These are phyloP conservation scores for Mycena crocata DNA, from an alignment of 768 basidiomycete species.

Conservation along the genomic window DNA sequence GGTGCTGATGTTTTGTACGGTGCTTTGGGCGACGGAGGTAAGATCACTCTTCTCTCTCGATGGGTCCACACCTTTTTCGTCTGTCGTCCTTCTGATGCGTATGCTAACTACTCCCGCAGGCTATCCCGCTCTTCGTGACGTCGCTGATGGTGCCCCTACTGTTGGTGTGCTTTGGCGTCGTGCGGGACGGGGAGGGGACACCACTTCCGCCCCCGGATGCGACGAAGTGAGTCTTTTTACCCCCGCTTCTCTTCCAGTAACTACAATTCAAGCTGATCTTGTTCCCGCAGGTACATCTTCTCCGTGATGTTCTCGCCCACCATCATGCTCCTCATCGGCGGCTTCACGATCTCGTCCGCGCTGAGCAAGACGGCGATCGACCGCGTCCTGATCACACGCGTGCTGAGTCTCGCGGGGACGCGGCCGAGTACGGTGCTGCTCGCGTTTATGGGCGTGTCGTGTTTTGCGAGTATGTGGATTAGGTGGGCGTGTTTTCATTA, in stretches of 20 bases:
- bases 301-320: constrained; percentile 97
- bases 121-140: constrained; percentile 97
- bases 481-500: constrained; percentile 74
- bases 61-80: too few species aligned
- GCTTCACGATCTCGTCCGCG: constrained; percentile 97
- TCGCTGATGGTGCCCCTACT: constrained; percentile 90
- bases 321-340: constrained; percentile 97
- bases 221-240: constrained; percentile 72
- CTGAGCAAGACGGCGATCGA: constrained; percentile 97
- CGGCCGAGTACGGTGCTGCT: constrained; percentile 88
- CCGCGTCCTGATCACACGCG: constrained; percentile 88
- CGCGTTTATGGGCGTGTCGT: constrained; percentile 95
- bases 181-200: constrained; percentile 69
- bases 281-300: constrained; percentile 79
- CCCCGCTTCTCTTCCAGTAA: constrained; percentile 2
- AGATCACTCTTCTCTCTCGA: too few species aligned
- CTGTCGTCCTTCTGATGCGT: neutral
- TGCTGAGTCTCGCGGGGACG: constrained; percentile 91
- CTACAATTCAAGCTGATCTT: constrained; percentile 19
- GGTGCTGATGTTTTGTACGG: constrained; percentile 88
- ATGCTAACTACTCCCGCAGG: constrained; percentile 59
- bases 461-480: constrained; percentile 99
- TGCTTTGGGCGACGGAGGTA: constrained; percentile 98
- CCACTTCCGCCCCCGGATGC: constrained; percentile 73
- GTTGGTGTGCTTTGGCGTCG: constrained; percentile 85